Evolutionary conservation across 129 eudicot species (phyloP).

Genomic region (Gnaphalium uliginosum): DNA sequence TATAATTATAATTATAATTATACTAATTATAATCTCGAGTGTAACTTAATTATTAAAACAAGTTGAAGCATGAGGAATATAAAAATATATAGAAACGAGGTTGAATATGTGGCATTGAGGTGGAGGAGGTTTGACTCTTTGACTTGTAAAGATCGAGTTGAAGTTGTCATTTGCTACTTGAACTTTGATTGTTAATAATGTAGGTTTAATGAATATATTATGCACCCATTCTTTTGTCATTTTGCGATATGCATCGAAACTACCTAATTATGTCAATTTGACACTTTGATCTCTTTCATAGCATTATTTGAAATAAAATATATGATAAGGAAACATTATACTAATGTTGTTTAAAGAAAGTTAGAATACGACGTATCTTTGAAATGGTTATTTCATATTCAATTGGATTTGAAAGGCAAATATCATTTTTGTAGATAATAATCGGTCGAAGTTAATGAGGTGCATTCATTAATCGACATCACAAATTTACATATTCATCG

Average conservation of each 20-base stretch:
- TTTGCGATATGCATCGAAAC: slow-evolving; percentile 32
- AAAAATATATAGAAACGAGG: slow-evolving; percentile 2
- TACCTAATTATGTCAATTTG: slow-evolving; percentile 21
- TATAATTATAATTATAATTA: too few species aligned
- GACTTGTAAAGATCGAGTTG: slow-evolving; percentile 23
- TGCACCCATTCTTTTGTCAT: slow-evolving; percentile 19
- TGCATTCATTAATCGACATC: too few species aligned
- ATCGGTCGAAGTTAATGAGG: too few species aligned
- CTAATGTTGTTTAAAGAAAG: too few species aligned
- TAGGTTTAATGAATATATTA: slow-evolving; percentile 17
- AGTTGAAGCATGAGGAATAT: background rate
- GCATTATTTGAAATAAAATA: too few species aligned
- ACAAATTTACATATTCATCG: too few species aligned
- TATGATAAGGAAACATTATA: too few species aligned
- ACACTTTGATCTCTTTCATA: background rate
- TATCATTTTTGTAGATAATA: too few species aligned
- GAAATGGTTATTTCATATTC: too few species aligned
- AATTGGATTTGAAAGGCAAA: too few species aligned
- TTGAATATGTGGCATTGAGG: slow-evolving; percentile 35
- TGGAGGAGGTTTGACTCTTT: slow-evolving; percentile 31
- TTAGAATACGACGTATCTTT: too few species aligned
- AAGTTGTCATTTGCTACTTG: slow-evolving; percentile 41
- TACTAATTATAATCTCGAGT: too few species aligned
- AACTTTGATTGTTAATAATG: slow-evolving; percentile 25
- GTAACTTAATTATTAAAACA: background rate